Evolutionary conservation across 2,329 filamentous ascomycete genomes (phyloP), one percentile per base, ranked within the genome.

Genomic region (Epichloe sibirici): DNA sequence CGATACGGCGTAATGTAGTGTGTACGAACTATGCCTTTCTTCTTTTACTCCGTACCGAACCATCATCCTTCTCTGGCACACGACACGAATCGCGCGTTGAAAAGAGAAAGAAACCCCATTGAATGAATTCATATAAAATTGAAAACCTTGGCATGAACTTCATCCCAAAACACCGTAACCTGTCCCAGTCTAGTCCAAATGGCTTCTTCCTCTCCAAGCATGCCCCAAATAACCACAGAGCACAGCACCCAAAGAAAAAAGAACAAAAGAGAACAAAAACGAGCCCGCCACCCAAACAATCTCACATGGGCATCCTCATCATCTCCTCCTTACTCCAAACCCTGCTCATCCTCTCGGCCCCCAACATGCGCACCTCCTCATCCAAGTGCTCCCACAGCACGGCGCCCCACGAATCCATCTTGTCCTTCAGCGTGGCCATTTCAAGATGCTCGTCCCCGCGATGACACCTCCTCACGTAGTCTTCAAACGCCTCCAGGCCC

Each of bases 381-480:
- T 93, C 87, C 55, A 95, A 70, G 74, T 95, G 90, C 62, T 71
- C 73, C 86, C 88, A 91, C 48, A 95, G 66, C 57, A 95, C 86
- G 9, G 74, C 73, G 11, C 86, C 86, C 79, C 90, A 95, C 4
- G 67, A 67, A 66, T 94, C 86, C 82, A 95, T 83, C 61, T 87
- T 76, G 38, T 67, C 72, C 70, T 82, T 85, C 65, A 95, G 65
- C 61, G 81, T 79, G 15, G 52, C 57, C 62, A 81, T 63, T 55
- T 77, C 73, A 46, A 84, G 68, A 53, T 81, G 78, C 35, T 63
- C 71, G 71, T 90, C 83, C 1, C 88, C 81, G 12, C 65, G 69
- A 55, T 71, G 74, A 63, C 85, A 89, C 45, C 68, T 70, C 35
- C 72, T 64, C 13, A 94, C 66, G 65, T 91, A 93, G 17, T 70